Evolutionary conservation across 2,329 filamentous ascomycete genomes (phyloP).

Genomic region (Aureobasidium sp.): DNA sequence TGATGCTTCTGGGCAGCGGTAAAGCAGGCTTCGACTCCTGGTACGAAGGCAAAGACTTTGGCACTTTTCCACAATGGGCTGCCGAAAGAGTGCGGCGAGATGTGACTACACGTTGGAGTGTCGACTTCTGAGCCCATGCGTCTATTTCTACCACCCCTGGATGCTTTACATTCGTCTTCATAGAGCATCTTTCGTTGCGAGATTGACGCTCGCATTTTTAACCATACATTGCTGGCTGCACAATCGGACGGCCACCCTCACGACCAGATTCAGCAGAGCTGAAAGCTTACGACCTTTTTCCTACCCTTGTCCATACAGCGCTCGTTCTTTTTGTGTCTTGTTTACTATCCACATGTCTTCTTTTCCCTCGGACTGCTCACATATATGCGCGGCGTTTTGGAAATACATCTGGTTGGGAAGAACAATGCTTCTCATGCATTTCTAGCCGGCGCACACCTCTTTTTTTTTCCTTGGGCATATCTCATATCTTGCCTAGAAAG

Average conservation of each 20-base stretch:
- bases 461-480: not conserved
- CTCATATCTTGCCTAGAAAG: not conserved
- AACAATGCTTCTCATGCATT: not conserved
- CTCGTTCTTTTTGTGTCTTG: not conserved
- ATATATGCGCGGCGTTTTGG: not conserved
- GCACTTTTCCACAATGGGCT: slow-evolving; percentile 14
- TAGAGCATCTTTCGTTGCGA: not conserved
- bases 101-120: slow-evolving; percentile 12
- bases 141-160: not conserved
- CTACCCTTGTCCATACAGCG: not conserved
- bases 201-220: not conserved
- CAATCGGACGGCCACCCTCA: no score
- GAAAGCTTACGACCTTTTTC: not conserved
- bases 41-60: slow-evolving; percentile 8
- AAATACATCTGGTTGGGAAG: not conserved
- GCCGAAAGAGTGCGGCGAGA: slow-evolving; percentile 13
- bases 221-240: not conserved
- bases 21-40: slow-evolving; percentile 12
- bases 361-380: no score
- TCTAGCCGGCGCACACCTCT: not conserved
- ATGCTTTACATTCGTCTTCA: not conserved
- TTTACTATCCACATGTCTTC: not conserved
- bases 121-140: slow-evolving; percentile 6
- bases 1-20: slow-evolving; percentile 7
- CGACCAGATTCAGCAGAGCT: no score